These are phyloP conservation scores for Colletotrichum musae DNA, from an alignment of 2,329 filamentous ascomycete genomes.

Conservation along the genomic window DNA sequence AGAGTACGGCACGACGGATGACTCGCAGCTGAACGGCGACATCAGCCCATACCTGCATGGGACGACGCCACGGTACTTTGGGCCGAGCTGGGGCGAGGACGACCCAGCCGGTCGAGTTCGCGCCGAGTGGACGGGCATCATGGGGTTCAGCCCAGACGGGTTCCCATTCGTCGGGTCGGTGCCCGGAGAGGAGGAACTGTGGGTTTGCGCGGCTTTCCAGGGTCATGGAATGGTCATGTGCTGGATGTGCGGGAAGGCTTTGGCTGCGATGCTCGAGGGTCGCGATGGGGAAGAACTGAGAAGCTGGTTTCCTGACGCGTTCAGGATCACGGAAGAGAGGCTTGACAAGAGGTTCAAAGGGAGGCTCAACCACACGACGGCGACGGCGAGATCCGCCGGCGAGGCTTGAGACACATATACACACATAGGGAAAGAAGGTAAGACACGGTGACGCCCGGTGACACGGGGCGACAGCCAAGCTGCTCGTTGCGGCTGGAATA, in stretches of 20 bases:
- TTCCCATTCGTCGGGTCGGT: conserved; percentile 67
- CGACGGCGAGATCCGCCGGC: conserved; percentile 3
- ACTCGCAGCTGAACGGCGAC: conserved; percentile 63
- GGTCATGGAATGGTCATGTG: conserved; percentile 78
- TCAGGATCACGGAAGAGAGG: conserved; percentile 62
- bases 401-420: background rate
- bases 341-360: conserved; percentile 46
- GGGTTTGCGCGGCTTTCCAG: conserved; percentile 73
- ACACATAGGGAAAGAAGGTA: background rate
- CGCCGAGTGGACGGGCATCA: conserved; percentile 69
- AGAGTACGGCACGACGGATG: conserved; percentile 71
- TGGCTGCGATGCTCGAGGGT: conserved; percentile 67
- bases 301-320: conserved; percentile 68
- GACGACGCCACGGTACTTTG: conserved; percentile 65
- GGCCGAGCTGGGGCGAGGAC: conserved; percentile 64
- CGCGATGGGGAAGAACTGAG: conserved; percentile 50
- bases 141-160: conserved; percentile 68
- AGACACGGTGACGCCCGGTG: conserved; percentile 11
- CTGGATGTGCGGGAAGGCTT: conserved; percentile 70
- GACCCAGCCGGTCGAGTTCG: conserved; percentile 56
- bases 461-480: background rate
- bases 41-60: conserved; percentile 64
- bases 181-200: conserved; percentile 62
- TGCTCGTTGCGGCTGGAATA: conserved; percentile 18
- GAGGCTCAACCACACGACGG: conserved; percentile 21